These are phyloP conservation scores for Oleoguttula mirabilis DNA, from an alignment of 495 filamentous ascomycete genomes.

Conservation along the genomic window DNA sequence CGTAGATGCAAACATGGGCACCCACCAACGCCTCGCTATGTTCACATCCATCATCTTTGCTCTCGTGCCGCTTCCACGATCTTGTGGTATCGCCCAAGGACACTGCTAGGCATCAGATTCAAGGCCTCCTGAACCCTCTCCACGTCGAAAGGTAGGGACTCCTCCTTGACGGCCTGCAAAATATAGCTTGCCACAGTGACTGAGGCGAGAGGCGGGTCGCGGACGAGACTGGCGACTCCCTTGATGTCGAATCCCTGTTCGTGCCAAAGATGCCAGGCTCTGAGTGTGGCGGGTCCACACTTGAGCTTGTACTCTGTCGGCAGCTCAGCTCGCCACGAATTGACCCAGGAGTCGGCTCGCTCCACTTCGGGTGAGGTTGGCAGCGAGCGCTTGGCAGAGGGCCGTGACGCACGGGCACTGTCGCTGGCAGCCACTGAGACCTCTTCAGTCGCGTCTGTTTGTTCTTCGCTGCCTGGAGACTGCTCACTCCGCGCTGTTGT, in stretches of 20 bases:
- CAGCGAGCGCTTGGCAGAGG: too few species aligned
- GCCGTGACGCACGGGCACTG: too few species aligned
- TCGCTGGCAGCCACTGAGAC: too few species aligned
- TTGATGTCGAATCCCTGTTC: conserved; percentile 30
- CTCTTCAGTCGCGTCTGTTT: not conserved
- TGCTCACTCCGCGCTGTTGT: not conserved
- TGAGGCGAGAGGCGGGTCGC: conserved; percentile 42
- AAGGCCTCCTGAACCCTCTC: conserved; percentile 17
- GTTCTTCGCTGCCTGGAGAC: not conserved
- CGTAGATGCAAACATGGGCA: too few species aligned
- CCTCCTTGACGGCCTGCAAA: conserved; percentile 24
- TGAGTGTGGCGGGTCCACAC: conserved; percentile 32
- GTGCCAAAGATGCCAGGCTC: conserved; percentile 53
- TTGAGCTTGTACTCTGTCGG: conserved; percentile 12
- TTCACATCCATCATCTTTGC: not conserved
- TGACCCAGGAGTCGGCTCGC: conserved; percentile 17
- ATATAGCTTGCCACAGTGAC: conserved; percentile 44
- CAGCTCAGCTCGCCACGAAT: conserved; percentile 9
- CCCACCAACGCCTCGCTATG: not conserved
- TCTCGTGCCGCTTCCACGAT: not conserved
- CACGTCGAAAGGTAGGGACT: conserved; percentile 18
- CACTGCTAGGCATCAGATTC: conserved; percentile 14
- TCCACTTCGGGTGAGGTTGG: conserved; percentile 2
- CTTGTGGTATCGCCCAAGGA: not conserved
- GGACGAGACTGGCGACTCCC: conserved; percentile 38